Evolutionary conservation across 2,329 filamentous ascomycete genomes (phyloP), one percentile per base, ranked within the genome.

Genomic region (Scedosporium minutisporum): DNA sequence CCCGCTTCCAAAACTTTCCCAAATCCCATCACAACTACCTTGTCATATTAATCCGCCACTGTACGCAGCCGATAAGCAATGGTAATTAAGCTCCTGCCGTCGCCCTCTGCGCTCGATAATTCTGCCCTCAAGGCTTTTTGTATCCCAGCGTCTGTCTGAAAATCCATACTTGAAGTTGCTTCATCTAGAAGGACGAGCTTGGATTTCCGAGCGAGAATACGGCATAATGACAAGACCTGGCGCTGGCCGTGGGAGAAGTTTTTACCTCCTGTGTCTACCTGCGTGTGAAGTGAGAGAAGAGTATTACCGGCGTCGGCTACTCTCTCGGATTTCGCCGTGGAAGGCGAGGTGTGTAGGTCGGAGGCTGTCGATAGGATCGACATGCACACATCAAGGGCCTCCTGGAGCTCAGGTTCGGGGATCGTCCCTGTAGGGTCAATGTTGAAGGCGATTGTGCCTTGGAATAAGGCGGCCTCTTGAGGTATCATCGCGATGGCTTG

Each of bases 331-430:
- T 70, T 70, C 68, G 48, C 68, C 66, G 65, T 41, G 29, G 46
- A 16, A n/a, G 16, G 23, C 9, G 53, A 16, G 21, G 21, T 41
- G 33, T 42, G 38, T 6, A 9, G 57, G 42, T 2, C 10, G 38
- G 63, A 29, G 68, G 82, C 81, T 23, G 77, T 81, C 3, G 80
- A 81, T 14, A 38, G 33, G 1, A 65, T 33, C 1, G 21, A 57
- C 33, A 63, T 64, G 66, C 87, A 88, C 57, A 86, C 82, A 38
- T 82, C 78, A 3, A 91, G 76, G 0, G 85, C 86, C 64, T 80
- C 81, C 38, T 80, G 77, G 0, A 90, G 77, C 46, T 80, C 77
- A 1, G 74, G 73, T 60, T 82, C 80, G 0, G 79, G 76, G 72
- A 74, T 60, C 68, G 73, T n/a, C 71, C 75, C 75, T 59, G 84